phyloP scores from a whole-genome alignment of 2,329 filamentous ascomycete genomes.

The Aspergillus felis region DNA sequence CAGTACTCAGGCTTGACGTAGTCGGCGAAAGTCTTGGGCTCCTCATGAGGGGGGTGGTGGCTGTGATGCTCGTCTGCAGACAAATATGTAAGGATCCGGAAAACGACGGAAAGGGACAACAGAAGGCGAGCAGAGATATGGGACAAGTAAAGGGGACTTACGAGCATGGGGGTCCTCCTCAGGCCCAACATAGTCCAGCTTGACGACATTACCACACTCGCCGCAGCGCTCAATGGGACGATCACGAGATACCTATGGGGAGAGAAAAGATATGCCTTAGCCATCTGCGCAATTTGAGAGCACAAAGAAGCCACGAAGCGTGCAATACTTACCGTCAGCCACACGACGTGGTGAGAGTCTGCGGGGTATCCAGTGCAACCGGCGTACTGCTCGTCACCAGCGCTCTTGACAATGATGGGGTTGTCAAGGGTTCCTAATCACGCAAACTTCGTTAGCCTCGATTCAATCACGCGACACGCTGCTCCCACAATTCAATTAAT shows the following conservation, averaged over 20 bases:
- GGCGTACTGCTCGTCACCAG: slow-evolving; percentile 91
- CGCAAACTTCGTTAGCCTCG: slow-evolving; percentile 1
- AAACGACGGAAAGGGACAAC: neutral
- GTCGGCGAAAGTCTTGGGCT: slow-evolving; percentile 96
- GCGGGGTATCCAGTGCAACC: slow-evolving; percentile 93
- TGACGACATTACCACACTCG: slow-evolving; percentile 94
- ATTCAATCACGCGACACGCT: neutral
- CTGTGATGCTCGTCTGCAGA: slow-evolving; percentile 37
- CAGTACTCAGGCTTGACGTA: slow-evolving; percentile 93
- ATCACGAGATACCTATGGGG: slow-evolving; percentile 70
- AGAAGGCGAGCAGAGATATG: neutral
- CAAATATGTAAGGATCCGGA: neutral
- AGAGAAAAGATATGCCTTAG: neutral
- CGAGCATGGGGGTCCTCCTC: slow-evolving; percentile 65
- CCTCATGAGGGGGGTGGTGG: slow-evolving; percentile 57
- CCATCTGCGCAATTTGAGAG: neutral
- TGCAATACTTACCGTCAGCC: slow-evolving; percentile 70
- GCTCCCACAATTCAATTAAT: neutral
- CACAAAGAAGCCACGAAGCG: slow-evolving; percentile 15
- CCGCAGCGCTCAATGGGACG: slow-evolving; percentile 92
- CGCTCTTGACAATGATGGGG: slow-evolving; percentile 86
- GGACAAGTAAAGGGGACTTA: slow-evolving; percentile 23
- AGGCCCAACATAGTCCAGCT: slow-evolving; percentile 94
- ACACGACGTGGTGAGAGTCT: slow-evolving; percentile 86
- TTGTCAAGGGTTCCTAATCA: slow-evolving; percentile 74